phyloP scores from a whole-genome alignment of 139 green algal genomes.

The Coelastrella sp. region DNA sequence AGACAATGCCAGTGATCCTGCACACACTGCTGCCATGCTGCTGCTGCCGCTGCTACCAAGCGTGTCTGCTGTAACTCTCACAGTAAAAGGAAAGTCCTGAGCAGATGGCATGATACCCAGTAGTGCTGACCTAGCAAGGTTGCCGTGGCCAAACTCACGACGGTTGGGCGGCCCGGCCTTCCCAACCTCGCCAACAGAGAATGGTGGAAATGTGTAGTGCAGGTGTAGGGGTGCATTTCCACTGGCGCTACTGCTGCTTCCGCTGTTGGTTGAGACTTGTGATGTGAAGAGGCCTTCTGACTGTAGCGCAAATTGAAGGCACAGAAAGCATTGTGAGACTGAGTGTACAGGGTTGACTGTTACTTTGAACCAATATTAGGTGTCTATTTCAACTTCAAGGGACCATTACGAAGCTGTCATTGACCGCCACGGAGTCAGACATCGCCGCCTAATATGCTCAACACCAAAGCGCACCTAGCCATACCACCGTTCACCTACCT shows the following conservation, averaged over 20 bases:
- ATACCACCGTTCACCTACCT: too few relatives aligned
- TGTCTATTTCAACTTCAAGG: background rate
- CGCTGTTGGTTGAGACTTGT: background rate
- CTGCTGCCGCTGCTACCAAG: conserved; percentile 69
- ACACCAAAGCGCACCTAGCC: too few relatives aligned
- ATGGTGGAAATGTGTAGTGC: conserved; percentile 69
- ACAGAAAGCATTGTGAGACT: too few relatives aligned
- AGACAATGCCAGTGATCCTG: conserved; percentile 63
- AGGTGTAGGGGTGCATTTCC: conserved; percentile 55
- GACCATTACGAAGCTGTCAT: background rate
- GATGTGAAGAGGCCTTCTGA: conserved; percentile 13
- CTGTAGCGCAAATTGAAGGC: background rate
- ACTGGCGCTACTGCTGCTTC: background rate
- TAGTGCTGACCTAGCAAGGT: conserved; percentile 47
- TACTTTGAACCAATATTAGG: background rate
- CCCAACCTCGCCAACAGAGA: conserved; percentile 56
- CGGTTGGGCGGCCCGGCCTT: conserved; percentile 39
- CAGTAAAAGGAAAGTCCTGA: conserved; percentile 71
- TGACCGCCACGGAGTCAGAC: background rate
- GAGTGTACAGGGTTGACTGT: background rate
- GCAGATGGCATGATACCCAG: conserved; percentile 48
- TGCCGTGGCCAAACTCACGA: conserved; percentile 63
- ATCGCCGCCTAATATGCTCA: background rate
- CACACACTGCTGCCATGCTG: conserved; percentile 71
- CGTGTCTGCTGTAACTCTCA: conserved; percentile 72